A percentile compares a stretch with the other conserved stretches of the same genome.
These are phyloP conservation scores for Psilocybe subaeruginosa DNA, from an alignment of 768 basidiomycete genomes.

Conservation along the genomic window DNA sequence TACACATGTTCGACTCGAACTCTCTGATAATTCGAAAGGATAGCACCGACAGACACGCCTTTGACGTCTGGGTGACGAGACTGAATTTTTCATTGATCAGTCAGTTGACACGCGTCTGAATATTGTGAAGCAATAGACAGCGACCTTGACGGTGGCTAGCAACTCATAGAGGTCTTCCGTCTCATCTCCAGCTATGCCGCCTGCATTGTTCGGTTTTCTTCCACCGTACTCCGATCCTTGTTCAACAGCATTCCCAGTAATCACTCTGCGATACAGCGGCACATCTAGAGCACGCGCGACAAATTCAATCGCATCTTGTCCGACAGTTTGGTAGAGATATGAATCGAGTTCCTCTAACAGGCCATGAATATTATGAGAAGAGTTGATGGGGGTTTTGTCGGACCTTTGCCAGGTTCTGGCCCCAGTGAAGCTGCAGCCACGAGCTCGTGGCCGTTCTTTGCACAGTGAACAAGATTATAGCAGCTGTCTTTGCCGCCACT, in stretches of 20 bases:
- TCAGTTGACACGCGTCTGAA: not conserved
- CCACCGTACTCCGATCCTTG: slow-evolving; percentile 87
- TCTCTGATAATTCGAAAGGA: slow-evolving; percentile 96
- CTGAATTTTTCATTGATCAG: slow-evolving; percentile 38
- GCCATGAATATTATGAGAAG: slow-evolving; percentile 24
- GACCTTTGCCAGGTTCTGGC: slow-evolving; percentile 86
- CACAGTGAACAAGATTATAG: slow-evolving; percentile 92
- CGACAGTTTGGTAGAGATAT: slow-evolving; percentile 99
- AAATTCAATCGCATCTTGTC: slow-evolving; percentile 88
- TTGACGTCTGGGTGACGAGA: slow-evolving; percentile 75
- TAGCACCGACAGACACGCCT: slow-evolving; percentile 94
- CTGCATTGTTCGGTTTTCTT: slow-evolving; percentile 43
- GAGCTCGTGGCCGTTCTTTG: slow-evolving; percentile 83
- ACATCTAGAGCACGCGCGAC: slow-evolving; percentile 86
- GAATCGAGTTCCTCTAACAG: slow-evolving; percentile 95
- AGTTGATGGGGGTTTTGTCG: slow-evolving; percentile 28
- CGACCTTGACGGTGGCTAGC: slow-evolving; percentile 76
- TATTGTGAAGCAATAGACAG: not conserved
- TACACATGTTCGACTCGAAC: slow-evolving; percentile 98
- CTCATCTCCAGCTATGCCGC: slow-evolving; percentile 81
- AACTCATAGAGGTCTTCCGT: slow-evolving; percentile 90
- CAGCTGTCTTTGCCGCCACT: slow-evolving; percentile 99
- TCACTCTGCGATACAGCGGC: slow-evolving; percentile 83
- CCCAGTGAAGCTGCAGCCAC: slow-evolving; percentile 88
- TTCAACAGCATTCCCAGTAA: slow-evolving; percentile 79